These are phyloP conservation scores for Fusarium incarnatum DNA, from an alignment of 2,329 filamentous ascomycete species.

Conservation along the genomic window DNA sequence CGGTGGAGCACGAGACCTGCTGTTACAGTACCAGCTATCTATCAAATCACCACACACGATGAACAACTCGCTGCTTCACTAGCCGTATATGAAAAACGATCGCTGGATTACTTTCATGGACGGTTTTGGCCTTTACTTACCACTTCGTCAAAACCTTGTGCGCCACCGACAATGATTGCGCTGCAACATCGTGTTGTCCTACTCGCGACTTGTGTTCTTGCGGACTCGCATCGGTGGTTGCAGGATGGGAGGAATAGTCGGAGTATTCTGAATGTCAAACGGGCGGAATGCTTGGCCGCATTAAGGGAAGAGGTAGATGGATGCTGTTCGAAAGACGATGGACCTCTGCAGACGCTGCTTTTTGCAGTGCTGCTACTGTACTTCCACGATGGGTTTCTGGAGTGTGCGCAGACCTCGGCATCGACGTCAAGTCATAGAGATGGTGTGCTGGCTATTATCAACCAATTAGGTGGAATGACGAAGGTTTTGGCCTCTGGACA, in stretches of 20 bases:
- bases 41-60: conserved; percentile 44
- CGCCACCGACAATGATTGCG: conserved; percentile 48
- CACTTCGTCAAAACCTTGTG: conserved; percentile 47
- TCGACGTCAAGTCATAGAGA: conserved; percentile 52
- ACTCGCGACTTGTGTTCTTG: conserved; percentile 49
- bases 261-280: conserved; percentile 41
- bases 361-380: conserved; percentile 58
- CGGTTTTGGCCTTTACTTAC: conserved; percentile 50
- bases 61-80: conserved; percentile 46
- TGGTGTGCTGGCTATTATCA: conserved; percentile 53
- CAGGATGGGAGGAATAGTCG: conserved; percentile 49
- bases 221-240: conserved; percentile 49
- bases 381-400: conserved; percentile 55
- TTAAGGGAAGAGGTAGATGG: conserved; percentile 50
- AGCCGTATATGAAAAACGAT: conserved; percentile 47
- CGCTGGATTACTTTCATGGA: conserved; percentile 51
- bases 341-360: conserved; percentile 49
- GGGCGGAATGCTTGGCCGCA: conserved; percentile 49
- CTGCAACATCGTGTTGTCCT: conserved; percentile 50
- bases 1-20: conserved; percentile 56
- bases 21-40: conserved; percentile 47
- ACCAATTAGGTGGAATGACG: conserved; percentile 48
- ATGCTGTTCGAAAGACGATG: conserved; percentile 49
- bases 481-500: conserved; percentile 41
- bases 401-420: conserved; percentile 47